Base-by-base conservation (phyloP, 768 basidiomycete species). In the Lentinula lateritia region DNA sequence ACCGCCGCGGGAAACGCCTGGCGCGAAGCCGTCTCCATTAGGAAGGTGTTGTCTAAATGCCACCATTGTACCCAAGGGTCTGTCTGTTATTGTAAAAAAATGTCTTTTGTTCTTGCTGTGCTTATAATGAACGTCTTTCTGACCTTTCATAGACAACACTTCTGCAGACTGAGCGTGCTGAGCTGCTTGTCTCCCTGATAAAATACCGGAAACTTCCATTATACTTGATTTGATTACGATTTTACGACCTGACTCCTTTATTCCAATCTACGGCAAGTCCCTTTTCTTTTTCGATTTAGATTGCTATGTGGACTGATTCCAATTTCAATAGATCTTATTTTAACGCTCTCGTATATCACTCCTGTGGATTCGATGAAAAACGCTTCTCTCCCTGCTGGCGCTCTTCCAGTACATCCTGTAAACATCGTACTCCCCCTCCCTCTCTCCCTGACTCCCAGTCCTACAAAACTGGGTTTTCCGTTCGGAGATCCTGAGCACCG, bases 41-140 rank as follows among this genome's bases (percentile, higher is more conserved):
- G 58, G 58, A 59, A 59, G 58, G 45, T 46, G 45, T 59, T 59
- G 58, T 59, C 9, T n/a, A 34, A 42, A 59, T 41, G 36, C 45
- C 41, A 41, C 34, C 53, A 59, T 50, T 59, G 58, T 56, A 56
- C 18, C 45, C 28, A 28, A 28, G 28, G 28, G 28, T 15, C 6
- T 15, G 43, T 18, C 23, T 50, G 32, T 23, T 48, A 48, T 46
- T 59, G 45, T 59, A n/a, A 39, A 39, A 39, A 59, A 18, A 13
- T 9, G 43, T 39, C 48, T 59, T 59, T 59, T 59, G 58, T 59
- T 59, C 58, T 35, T 2, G 32, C 43, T 18, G 16, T 48, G 58
- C 46, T 48, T 59, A 59, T 56, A 59, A 59, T 38, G 23, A 50
- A 59, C 34, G n/a, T 18, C 38, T 59, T 46, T 50, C 45, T 18